Percentiles rank a stretch among this genome's conserved stretches.
phyloP scores from a whole-genome alignment of 805 yeast species.

The Pachysolen tannophilus region DNA sequence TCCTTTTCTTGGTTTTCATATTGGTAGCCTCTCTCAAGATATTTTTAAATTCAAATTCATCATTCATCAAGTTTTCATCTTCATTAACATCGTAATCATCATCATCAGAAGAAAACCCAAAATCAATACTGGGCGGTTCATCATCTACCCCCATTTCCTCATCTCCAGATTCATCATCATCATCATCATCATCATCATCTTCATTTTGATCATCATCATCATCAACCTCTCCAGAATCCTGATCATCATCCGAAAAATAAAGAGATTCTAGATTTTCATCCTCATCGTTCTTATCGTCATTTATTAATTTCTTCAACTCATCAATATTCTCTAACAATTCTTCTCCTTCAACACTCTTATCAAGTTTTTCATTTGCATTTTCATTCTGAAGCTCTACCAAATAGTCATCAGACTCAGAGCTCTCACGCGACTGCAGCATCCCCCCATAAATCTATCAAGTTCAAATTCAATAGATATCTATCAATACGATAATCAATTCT shows the following conservation, averaged over 20 bases:
- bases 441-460: no score
- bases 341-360: constrained; percentile 17
- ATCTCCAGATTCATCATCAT: constrained; percentile 10
- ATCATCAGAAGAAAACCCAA: constrained; percentile 11
- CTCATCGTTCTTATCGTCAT: constrained; percentile 18
- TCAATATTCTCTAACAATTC: no score
- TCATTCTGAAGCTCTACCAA: no score
- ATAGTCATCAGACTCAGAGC: neutral
- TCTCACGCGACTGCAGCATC: no score
- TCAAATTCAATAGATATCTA: no score
- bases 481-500: no score
- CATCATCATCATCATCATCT: constrained; percentile 20
- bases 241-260: constrained; percentile 8
- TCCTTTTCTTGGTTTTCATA: constrained; percentile 39
- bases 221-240: constrained; percentile 9
- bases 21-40: constrained; percentile 63
- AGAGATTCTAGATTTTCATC: constrained; percentile 32
- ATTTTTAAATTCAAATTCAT: constrained; percentile 44
- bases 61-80: constrained; percentile 27
- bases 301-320: constrained; percentile 18
- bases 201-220: constrained; percentile 11
- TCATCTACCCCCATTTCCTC: constrained; percentile 6
- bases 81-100: constrained; percentile 17
- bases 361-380: constrained; percentile 13
- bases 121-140: constrained; percentile 4